Conservation (phyloP, 331 rosid species). For the Phaseolus coccineus region DNA sequence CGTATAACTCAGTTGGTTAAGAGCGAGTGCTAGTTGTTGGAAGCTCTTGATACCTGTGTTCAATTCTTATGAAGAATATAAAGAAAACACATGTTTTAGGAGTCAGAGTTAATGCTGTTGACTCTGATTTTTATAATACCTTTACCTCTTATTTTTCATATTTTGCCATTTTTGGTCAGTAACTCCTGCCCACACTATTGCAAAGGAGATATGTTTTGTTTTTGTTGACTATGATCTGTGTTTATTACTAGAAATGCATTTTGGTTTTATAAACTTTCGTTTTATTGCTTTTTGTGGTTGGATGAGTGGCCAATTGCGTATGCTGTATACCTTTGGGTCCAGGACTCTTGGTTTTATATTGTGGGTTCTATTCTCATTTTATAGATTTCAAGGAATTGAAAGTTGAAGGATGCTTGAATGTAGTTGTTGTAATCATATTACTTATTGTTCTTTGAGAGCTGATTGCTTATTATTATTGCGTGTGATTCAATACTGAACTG, state of each 20-base stretch:
- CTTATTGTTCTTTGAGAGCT: not conserved
- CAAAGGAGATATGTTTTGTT: not conserved
- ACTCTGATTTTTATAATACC: not conserved
- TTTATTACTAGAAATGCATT: not conserved
- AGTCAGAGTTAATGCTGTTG: not conserved
- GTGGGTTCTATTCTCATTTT: not conserved
- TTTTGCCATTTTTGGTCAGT: slow-evolving; percentile 29
- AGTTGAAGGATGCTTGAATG: slow-evolving; percentile 6
- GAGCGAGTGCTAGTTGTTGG: too few species aligned
- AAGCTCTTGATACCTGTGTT: too few species aligned
- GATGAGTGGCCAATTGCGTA: not conserved
- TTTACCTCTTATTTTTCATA: not conserved
- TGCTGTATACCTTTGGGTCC: not conserved
- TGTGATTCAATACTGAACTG: not conserved
- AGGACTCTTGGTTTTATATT: not conserved
- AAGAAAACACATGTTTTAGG: not conserved
- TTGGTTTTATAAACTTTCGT: not conserved
- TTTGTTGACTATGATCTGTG: slow-evolving; percentile 6
- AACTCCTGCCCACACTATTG: not conserved
- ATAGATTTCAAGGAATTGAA: slow-evolving; percentile 20
- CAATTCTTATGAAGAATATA: too few species aligned
- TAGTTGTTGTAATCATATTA: not conserved
- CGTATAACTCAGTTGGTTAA: too few species aligned
- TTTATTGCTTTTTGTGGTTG: not conserved
- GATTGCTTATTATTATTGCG: not conserved